Conservation (phyloP, 805 yeast genomes). For the Metschnikowia chrysomelidarum region DNA sequence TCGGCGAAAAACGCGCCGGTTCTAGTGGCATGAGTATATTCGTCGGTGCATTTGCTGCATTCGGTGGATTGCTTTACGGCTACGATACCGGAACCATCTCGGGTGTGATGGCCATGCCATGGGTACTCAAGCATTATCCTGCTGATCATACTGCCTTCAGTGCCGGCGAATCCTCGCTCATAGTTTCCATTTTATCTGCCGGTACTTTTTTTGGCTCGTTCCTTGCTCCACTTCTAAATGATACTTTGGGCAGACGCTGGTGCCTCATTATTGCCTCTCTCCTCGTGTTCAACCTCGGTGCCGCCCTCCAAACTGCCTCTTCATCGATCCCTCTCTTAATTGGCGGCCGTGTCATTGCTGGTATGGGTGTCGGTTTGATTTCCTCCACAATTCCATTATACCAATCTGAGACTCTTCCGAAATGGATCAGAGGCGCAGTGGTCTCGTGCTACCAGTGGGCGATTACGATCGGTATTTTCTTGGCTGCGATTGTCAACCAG, state of each 20-base stretch:
- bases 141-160: conserved; percentile 17
- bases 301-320: conserved; percentile 38
- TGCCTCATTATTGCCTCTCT: conserved; percentile 34
- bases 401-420: conserved; percentile 41
- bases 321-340: conserved; percentile 34
- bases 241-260: conserved; percentile 40
- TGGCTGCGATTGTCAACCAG: conserved; percentile 38
- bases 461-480: conserved; percentile 37
- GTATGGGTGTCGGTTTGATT: conserved; percentile 42
- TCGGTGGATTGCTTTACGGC: conserved; percentile 43
- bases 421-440: conserved; percentile 45
- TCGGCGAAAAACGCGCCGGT: conserved; percentile 49
- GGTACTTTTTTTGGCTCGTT: conserved; percentile 44
- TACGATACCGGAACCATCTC: conserved; percentile 44
- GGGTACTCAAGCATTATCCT: conserved; percentile 31
- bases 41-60: conserved; percentile 41
- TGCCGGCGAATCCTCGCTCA: conserved; percentile 25
- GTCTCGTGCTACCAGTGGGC: conserved; percentile 41
- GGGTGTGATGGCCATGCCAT: conserved; percentile 41
- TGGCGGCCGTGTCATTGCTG: conserved; percentile 40
- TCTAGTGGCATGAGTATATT: conserved; percentile 40
- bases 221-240: conserved; percentile 37
- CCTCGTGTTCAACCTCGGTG: conserved; percentile 36
- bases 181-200: conserved; percentile 35
- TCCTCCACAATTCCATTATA: conserved; percentile 40